These are phyloP conservation scores for Zalaria obscura DNA, from an alignment of 2,329 filamentous ascomycete species.

Conservation along the genomic window DNA sequence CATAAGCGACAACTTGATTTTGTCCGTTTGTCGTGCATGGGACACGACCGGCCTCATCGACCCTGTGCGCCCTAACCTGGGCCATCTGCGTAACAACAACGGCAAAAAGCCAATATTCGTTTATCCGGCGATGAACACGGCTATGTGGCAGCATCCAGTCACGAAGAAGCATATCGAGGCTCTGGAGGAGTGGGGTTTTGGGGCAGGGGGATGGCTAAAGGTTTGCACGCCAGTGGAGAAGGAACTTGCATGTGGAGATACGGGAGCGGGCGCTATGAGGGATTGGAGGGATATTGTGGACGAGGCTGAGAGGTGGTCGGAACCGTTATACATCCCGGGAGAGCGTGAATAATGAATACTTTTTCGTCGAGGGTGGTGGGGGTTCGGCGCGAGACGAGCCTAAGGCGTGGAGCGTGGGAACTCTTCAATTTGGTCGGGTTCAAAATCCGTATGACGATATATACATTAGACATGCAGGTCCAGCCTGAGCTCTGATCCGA, in stretches of 20 bases:
- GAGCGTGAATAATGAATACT: no score
- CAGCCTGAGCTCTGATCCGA: no score
- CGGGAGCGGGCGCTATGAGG: slow-evolving; percentile 69
- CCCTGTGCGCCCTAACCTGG: slow-evolving; percentile 11
- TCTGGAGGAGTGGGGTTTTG: slow-evolving; percentile 58
- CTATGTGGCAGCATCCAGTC: slow-evolving; percentile 80
- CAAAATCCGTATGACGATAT: no score
- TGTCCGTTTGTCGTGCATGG: slow-evolving; percentile 72
- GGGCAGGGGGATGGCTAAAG: slow-evolving; percentile 42
- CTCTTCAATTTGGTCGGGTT: no score
- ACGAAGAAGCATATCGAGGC: slow-evolving; percentile 57
- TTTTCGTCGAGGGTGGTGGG: no score
- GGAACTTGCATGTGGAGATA: slow-evolving; percentile 70
- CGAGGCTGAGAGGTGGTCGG: slow-evolving; percentile 38
- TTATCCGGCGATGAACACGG: slow-evolving; percentile 74
- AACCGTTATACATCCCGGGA: no score
- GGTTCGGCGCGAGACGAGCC: no score
- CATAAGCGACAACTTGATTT: slow-evolving; percentile 61
- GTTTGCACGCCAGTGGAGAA: slow-evolving; percentile 63
- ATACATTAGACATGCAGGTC: no score
- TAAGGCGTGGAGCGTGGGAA: no score
- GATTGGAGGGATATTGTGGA: slow-evolving; percentile 64
- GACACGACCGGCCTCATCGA: slow-evolving; percentile 56
- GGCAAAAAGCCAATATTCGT: slow-evolving; percentile 56
- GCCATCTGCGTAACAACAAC: slow-evolving; percentile 11